phyloP scores from a whole-genome alignment of 2,329 filamentous ascomycete species.

The Cercospora canescens region DNA sequence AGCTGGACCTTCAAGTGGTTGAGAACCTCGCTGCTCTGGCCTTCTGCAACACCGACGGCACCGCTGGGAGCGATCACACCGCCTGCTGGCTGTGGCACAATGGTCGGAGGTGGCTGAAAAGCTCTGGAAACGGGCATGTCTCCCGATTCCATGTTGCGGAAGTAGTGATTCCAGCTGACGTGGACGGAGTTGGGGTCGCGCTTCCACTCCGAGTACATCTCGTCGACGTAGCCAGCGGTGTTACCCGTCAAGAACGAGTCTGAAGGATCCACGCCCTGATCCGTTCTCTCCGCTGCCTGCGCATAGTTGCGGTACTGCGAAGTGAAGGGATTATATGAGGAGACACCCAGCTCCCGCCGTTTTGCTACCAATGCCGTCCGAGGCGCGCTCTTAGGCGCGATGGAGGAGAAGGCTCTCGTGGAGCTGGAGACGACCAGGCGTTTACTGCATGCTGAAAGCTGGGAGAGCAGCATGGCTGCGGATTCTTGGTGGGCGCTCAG shows the following conservation, averaged over 20 bases:
- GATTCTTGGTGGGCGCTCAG: conserved; percentile 16
- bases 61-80: conserved; percentile 74
- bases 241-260: conserved; percentile 97
- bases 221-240: conserved; percentile 98
- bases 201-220: conserved; percentile 99
- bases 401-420: conserved; percentile 45
- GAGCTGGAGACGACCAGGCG: conserved; percentile 61
- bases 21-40: conserved; percentile 77
- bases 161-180: conserved; percentile 98
- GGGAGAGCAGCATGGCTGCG: conserved; percentile 67
- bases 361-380: conserved; percentile 48
- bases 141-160: conserved; percentile 98
- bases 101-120: conserved; percentile 91
- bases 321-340: conserved; percentile 44
- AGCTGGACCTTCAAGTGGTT: conserved; percentile 99
- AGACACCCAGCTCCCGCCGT: conserved; percentile 48
- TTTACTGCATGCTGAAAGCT: conserved; percentile 64
- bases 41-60: conserved; percentile 63
- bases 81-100: conserved; percentile 79
- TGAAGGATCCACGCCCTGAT: conserved; percentile 73
- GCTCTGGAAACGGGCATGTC: conserved; percentile 97
- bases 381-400: conserved; percentile 36
- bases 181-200: conserved; percentile 90
- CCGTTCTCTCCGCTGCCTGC: conserved; percentile 57
- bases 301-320: conserved; percentile 58